phyloP scores from a whole-genome alignment of 176 grass and related monocot genomes.

The Ensete glaucum region DNA sequence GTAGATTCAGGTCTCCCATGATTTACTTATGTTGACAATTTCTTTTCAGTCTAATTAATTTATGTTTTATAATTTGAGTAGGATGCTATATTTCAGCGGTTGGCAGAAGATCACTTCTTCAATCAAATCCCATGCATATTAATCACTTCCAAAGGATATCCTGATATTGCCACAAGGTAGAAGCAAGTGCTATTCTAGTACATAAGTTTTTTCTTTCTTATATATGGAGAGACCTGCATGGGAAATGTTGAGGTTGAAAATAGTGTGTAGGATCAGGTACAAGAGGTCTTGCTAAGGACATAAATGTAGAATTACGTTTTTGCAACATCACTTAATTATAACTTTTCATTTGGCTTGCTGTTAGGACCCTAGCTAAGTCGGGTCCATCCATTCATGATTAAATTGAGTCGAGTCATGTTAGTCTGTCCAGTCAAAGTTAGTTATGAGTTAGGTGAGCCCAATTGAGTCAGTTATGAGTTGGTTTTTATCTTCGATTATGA shows the following conservation, averaged over 20 bases:
- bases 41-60: not conserved
- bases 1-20: slow-evolving; percentile 22
- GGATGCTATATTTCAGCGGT: slow-evolving; percentile 97
- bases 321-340: not conserved
- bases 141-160: slow-evolving; percentile 94
- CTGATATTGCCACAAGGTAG: slow-evolving; percentile 92
- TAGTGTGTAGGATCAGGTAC: not conserved
- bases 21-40: slow-evolving; percentile 2
- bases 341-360: not conserved
- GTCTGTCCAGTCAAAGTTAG: too few relatives aligned
- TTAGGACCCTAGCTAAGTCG: too few relatives aligned
- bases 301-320: not conserved
- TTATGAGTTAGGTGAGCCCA: too few relatives aligned
- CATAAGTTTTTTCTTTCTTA: not conserved
- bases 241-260: not conserved
- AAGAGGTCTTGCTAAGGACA: not conserved
- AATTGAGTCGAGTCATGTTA: too few relatives aligned
- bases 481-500: too few relatives aligned
- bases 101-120: slow-evolving; percentile 80
- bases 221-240: not conserved
- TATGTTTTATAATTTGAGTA: slow-evolving; percentile 27
- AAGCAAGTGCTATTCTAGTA: not conserved
- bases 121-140: slow-evolving; percentile 73
- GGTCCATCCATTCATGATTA: too few relatives aligned
- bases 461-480: too few relatives aligned